Evolutionary conservation across 2,329 filamentous ascomycete genomes (phyloP), one percentile per base, ranked within the genome.

Genomic region (Arthrobotrys musiformis): DNA sequence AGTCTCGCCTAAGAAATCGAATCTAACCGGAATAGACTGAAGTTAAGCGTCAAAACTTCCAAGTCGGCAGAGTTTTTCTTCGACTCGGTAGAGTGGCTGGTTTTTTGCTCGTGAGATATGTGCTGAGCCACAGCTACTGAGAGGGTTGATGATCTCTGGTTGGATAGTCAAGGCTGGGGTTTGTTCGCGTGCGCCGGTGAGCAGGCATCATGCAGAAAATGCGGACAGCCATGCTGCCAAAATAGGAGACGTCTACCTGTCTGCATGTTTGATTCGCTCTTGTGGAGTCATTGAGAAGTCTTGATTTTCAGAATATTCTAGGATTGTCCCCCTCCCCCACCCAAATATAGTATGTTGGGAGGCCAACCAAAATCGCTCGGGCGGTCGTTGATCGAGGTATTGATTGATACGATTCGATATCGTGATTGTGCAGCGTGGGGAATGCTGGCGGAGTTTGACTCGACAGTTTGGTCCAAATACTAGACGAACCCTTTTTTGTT

Each of bases 201-300:
- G n/a, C 42, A 63, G 68, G 58, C 46, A 48, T 56, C 46, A 17
- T 72, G 68, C 68, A 72, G 62, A 54, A 26, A 68, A 46, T 67
- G 33, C 62, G 46, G 28, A 28, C 52, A 19, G 37, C 64, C 40
- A 69, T 54, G 33, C 54, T 58, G 33, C 37, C 64, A 56, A 54
- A 40, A 58, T 22, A 60, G 40, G 28, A 70, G 42, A 61, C 66
- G 54, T 61, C 54, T 50, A 54, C 40, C 40, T 62, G 56, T 46
- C 54, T 63, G 67, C 67, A 56, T 0, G 58, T 64, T 35, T 72
- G 68, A 72, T 72, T 72, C 68, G 68, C 19, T 58, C 46, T 28
- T 40, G 68, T 44, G 37, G 52, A 30, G 19, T 37, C 28, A 22
- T n/a, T 35, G 35, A 44, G 19, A 56, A 46, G 58, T 72, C 46